Evolutionary conservation across 805 yeast species (phyloP), one percentile per base, ranked within the genome.

Genomic region (Candida awuae): DNA sequence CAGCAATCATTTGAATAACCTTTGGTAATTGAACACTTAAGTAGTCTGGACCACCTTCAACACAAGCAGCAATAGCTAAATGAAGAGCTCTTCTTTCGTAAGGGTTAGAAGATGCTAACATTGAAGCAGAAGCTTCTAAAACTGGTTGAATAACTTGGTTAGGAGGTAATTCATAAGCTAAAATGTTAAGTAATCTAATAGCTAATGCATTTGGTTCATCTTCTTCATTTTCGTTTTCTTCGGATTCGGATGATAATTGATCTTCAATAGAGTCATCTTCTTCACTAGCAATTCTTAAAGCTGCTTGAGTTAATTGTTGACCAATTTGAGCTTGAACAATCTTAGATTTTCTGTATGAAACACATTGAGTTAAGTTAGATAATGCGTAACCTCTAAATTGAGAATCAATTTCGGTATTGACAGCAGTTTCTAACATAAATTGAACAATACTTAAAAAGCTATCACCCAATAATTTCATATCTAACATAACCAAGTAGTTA

Each of bases 21-120:
- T 78, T 79, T 43, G 74, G 73, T 44, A 88, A 64, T 56, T 87
- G 90, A 34, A 81, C 71, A 34, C 87, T 73, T 53, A 84, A 73
- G 61, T 71, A 90, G 56, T 92, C 99, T 46, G 97, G 97, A 30
- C 97, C 90, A 58, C 97, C 98, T 47, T 83, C 75, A 33, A 84
- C 84, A 37, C 90, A 77, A 41, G 77, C 84, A 52, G 94, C 86
- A 46, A 92, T 66, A 25, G 94, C 75, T 52, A 85, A 67, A 37
- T 87, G 69, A 39, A 83, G 92, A 43, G 94, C 96, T 66, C 96
- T 79, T 67, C 94, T 79, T 65, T 83, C 86, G 48, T 74, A 80
- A 45, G 72, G 70, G 58, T 84, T 77, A n/a, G 74, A 48, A 14
- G 88, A 73, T 35, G 75, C 63, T 45, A 80, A 59, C 68, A 79